A percentile compares a stretch with the other conserved stretches of the same genome.
Conservation (phyloP, 768 basidiomycete genomes). For the Leccinum subtestaceum region DNA sequence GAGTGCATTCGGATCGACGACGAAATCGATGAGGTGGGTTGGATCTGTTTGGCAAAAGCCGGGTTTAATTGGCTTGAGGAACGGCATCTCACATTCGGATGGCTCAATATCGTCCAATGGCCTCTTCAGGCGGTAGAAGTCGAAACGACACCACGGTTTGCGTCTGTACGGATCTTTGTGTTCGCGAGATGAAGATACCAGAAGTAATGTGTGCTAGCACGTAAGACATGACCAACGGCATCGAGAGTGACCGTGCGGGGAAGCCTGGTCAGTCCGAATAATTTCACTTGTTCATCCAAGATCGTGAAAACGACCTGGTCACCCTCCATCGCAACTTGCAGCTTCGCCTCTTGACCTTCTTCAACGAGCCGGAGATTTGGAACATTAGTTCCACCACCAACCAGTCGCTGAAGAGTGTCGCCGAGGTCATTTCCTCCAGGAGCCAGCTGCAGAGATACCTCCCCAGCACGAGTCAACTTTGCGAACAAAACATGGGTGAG, state of each 20-base stretch:
- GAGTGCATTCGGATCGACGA: not conserved
- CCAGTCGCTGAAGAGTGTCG: not conserved
- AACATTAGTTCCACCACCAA: not conserved
- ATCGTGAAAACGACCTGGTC: not conserved
- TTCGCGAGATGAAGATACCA: not conserved
- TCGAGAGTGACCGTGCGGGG: not conserved
- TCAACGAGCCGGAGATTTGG: constrained; percentile 1
- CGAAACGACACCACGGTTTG: not conserved
- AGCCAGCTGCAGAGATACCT: constrained; percentile 1
- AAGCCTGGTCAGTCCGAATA: not conserved
- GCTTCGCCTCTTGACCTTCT: not conserved
- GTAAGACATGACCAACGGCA: not conserved
- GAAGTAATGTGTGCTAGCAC: not conserved
- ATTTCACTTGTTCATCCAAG: not conserved
- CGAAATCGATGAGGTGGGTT: not conserved
- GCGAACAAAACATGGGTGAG: not conserved
- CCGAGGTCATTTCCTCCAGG: not conserved
- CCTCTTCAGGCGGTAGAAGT: not conserved
- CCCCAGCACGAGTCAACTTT: not conserved
- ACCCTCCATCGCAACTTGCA: not conserved
- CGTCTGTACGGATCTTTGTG: not conserved
- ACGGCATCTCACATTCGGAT: not conserved
- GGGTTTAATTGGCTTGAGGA: not conserved
- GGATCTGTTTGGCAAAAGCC: not conserved
- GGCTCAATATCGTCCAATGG: not conserved